Evolutionary conservation across 345 rosid genomes (phyloP).

Genomic region (Lenwebbia sp.): DNA sequence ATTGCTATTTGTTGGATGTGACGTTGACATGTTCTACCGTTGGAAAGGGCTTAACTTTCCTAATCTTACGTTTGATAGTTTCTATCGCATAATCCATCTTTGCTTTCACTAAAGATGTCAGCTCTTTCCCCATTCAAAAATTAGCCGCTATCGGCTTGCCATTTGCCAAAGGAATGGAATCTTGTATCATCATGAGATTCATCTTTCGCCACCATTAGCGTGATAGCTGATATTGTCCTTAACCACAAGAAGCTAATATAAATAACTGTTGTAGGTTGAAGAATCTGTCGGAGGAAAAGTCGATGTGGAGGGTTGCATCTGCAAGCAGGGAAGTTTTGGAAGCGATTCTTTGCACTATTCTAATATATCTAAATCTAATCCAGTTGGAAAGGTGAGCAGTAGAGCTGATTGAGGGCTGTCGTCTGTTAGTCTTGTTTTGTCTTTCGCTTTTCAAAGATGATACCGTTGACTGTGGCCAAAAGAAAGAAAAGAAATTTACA

Average conservation of each 20-base stretch:
- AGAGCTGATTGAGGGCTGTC: not conserved
- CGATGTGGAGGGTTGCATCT: not conserved
- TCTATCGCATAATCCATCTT: not conserved
- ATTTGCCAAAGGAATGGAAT: not conserved
- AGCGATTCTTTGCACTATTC: not conserved
- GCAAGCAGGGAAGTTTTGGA: not conserved
- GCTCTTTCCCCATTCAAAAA: not conserved
- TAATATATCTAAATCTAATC: not conserved
- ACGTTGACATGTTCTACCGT: not conserved
- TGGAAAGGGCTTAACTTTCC: not conserved
- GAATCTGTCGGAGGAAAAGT: not conserved
- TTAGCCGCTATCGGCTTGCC: not conserved
- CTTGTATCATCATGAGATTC: not conserved
- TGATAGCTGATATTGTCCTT: not conserved
- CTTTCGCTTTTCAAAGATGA: not conserved
- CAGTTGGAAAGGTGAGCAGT: not conserved
- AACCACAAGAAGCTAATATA: not conserved
- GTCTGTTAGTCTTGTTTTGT: not conserved
- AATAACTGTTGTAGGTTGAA: constrained; percentile 14
- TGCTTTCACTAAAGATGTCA: not conserved
- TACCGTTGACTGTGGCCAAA: not conserved
- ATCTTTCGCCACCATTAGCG: not conserved
- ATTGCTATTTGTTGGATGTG: not conserved
- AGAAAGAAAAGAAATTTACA: not conserved
- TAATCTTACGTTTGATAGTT: not conserved